phyloP scores from a whole-genome alignment of 495 filamentous ascomycete species.

The Ascodesmis nigricans region DNA sequence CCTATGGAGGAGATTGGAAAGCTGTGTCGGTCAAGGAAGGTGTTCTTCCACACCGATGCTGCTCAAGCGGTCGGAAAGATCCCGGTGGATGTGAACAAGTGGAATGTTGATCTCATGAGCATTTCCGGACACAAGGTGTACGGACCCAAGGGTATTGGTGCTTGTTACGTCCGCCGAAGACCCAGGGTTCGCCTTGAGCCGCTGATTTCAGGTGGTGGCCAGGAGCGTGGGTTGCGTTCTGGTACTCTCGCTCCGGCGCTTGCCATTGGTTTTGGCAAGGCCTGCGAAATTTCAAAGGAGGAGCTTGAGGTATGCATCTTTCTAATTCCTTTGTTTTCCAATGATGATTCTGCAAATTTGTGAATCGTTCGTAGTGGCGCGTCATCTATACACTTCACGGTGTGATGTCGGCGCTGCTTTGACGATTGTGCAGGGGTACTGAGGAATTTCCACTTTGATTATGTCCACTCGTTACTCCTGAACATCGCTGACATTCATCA shows the following conservation, averaged over 20 bases:
- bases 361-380: slow-evolving; percentile 3
- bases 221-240: slow-evolving; percentile 82
- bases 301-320: slow-evolving; percentile 60
- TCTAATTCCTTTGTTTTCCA: slow-evolving; percentile 4
- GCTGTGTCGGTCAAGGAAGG: slow-evolving; percentile 71
- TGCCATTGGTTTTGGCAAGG: slow-evolving; percentile 84
- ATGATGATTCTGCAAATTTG: slow-evolving; percentile 7
- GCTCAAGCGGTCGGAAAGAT: slow-evolving; percentile 97
- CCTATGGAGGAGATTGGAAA: slow-evolving; percentile 83
- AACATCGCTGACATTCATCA: neutral
- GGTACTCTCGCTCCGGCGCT: slow-evolving; percentile 80
- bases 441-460: neutral
- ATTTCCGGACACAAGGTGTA: slow-evolving; percentile 99
- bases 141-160: slow-evolving; percentile 89
- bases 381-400: slow-evolving; percentile 37
- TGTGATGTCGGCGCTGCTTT: slow-evolving; percentile 4
- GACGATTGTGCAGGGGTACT: slow-evolving; percentile 12
- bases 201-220: slow-evolving; percentile 86
- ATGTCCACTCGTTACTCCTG: neutral
- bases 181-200: slow-evolving; percentile 87
- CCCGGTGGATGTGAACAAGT: slow-evolving; percentile 81
- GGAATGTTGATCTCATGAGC: slow-evolving; percentile 95
- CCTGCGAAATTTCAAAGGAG: slow-evolving; percentile 70
- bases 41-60: slow-evolving; percentile 97
- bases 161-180: slow-evolving; percentile 79